Evolutionary conservation across 2,329 filamentous ascomycete genomes (phyloP).

Genomic region (Escovopsis sp.): DNA sequence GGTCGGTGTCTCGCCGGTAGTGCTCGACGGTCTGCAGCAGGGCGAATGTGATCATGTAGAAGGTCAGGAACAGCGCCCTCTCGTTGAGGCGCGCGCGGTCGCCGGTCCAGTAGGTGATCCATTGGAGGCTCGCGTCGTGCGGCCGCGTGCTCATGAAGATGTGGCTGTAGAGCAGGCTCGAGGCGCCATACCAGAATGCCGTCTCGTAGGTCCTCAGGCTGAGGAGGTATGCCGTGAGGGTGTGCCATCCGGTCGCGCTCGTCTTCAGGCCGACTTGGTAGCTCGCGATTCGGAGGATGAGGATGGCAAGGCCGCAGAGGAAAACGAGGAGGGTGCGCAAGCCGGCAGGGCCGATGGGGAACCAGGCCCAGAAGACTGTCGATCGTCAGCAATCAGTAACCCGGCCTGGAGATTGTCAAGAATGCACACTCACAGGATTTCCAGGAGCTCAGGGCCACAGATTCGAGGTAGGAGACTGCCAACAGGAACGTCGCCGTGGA

Average conservation of each 20-base stretch:
- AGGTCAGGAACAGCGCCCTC: constrained; percentile 65
- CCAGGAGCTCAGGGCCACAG: constrained; percentile 55
- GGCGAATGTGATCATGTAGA: constrained; percentile 54
- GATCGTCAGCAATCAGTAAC: constrained; percentile 5
- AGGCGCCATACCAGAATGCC: constrained; percentile 60
- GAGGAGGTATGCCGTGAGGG: constrained; percentile 42
- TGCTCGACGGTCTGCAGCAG: constrained; percentile 56
- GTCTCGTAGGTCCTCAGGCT: constrained; percentile 53
- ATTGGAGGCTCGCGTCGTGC: constrained; percentile 46
- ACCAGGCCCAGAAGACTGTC: constrained; percentile 71
- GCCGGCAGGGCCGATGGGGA: constrained; percentile 63
- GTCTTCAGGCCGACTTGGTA: constrained; percentile 64
- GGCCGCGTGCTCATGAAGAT: constrained; percentile 63
- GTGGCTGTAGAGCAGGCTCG: constrained; percentile 66
- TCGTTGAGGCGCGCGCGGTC: constrained; percentile 75
- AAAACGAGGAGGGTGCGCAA: constrained; percentile 64
- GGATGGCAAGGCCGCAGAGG: constrained; percentile 58
- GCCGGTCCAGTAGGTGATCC: constrained; percentile 56
- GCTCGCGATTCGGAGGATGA: constrained; percentile 74
- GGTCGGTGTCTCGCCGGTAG: constrained; percentile 59
- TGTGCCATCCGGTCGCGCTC: constrained; percentile 51
- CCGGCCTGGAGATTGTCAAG: background rate
- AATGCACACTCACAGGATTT: constrained; percentile 44
- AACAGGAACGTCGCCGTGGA: constrained; percentile 59
- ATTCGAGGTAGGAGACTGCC: constrained; percentile 56